Base-by-base conservation (phyloP, 352 stramenopile species). In the Globisporangium splendens region DNA sequence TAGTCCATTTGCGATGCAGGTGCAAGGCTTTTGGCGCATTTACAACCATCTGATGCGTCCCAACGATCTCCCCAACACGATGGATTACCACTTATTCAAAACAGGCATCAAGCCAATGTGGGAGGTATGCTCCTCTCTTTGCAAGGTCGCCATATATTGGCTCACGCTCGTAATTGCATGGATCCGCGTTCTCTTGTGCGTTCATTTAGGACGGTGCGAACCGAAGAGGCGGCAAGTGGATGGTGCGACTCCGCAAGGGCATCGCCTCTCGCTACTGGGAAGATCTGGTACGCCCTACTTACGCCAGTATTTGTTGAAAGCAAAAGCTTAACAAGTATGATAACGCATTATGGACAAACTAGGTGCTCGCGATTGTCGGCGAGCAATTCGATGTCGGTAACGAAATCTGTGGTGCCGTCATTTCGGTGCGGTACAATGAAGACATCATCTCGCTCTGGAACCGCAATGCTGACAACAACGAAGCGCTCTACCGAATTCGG, bases 391-490 rank as follows among this genome's bases (percentile, higher is more conserved):
- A 98, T 70, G 88, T 97, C 10, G 92, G 89, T 24, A 95, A 97
- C 54, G 92, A 98, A 61, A 96, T 98, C 41, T 97, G 87, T 50
- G 89, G 89, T 11, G 89, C 89, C 47, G 88, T 97, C 46, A 89
- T 96, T 58, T 96, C 87, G 31, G 86, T 96, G 35, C 89, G 91
- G 17, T 93, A 93, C 69, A 96, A 92, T 60, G 92, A 98, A 71
- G 92, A 98, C 68, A 93, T 97, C 63, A 95, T 98, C 52, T 96
- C 89, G 54, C 83, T 98, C 24, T 98, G 92, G 92, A 98, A 98
- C 73, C 86, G 89, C 54, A 97, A 96, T 60, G 88, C 91, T 42
- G 88, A 97, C 70, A 97, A 98, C 75, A 90, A 84, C 52, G 89
- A 96, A 61, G 85, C 88, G 18, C 89, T 85, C 64, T 89, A 87